Percentiles rank a stretch among this genome's conserved stretches.
Evolutionary conservation across 2,329 filamentous ascomycete genomes (phyloP).

Genomic region (Diplocarpon rosae): DNA sequence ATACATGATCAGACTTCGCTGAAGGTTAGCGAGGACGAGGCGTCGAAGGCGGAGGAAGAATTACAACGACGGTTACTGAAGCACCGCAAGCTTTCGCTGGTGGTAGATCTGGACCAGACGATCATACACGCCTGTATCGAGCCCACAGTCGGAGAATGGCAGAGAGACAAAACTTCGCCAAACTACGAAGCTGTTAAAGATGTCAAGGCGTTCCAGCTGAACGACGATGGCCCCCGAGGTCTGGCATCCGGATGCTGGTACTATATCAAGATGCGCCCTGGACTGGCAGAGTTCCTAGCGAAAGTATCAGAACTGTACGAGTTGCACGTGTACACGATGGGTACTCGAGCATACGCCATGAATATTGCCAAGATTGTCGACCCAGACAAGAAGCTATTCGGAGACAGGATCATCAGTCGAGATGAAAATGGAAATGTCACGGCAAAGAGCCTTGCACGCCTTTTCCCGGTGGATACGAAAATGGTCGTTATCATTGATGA

Average conservation of each 20-base stretch:
- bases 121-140: slow-evolving; percentile 98
- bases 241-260: slow-evolving; percentile 72
- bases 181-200: slow-evolving; percentile 88
- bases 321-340: slow-evolving; percentile 98
- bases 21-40: slow-evolving; percentile 74
- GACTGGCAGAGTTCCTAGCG: slow-evolving; percentile 69
- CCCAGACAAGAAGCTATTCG: slow-evolving; percentile 79
- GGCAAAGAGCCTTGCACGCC: slow-evolving; percentile 75
- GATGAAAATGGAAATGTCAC: slow-evolving; percentile 94
- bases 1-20: slow-evolving; percentile 82
- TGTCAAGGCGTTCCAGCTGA: slow-evolving; percentile 77
- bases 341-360: slow-evolving; percentile 88
- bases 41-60: slow-evolving; percentile 72
- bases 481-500: slow-evolving; percentile 99
- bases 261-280: slow-evolving; percentile 95
- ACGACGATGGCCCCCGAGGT: slow-evolving; percentile 69
- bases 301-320: slow-evolving; percentile 75
- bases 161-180: slow-evolving; percentile 74
- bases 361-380: slow-evolving; percentile 90
- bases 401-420: slow-evolving; percentile 87
- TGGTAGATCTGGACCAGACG: slow-evolving; percentile 95
- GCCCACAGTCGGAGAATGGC: slow-evolving; percentile 92
- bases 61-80: slow-evolving; percentile 72
- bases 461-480: slow-evolving; percentile 94
- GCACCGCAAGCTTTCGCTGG: slow-evolving; percentile 76